phyloP scores from a whole-genome alignment of 176 grass and related monocot species.

The Raddia distichophylla region DNA sequence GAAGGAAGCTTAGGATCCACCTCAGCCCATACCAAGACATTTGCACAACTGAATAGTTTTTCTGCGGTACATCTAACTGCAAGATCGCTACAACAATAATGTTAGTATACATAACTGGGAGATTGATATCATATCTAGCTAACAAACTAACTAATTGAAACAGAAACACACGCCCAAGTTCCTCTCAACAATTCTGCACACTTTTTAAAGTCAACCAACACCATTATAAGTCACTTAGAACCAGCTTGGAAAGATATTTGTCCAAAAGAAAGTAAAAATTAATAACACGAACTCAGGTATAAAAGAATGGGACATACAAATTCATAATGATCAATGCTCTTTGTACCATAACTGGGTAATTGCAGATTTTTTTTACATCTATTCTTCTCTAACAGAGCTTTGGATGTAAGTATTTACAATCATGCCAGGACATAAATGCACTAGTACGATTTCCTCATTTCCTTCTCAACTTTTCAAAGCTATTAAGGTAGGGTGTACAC shows the following conservation, averaged over 20 bases:
- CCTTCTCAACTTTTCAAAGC: background rate
- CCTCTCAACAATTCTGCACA: constrained; percentile 11
- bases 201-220: background rate
- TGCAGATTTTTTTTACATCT: background rate
- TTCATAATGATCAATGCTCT: background rate
- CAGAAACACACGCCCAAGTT: background rate
- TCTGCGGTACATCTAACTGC: constrained; percentile 86
- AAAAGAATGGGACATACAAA: background rate
- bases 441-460: background rate
- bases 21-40: constrained; percentile 75
- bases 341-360: background rate
- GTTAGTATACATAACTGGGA: constrained; percentile 35
- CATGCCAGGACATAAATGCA: background rate
- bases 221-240: background rate
- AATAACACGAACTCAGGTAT: background rate
- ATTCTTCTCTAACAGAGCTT: background rate
- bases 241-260: background rate
- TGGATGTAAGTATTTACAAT: background rate
- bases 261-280: background rate
- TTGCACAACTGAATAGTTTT: constrained; percentile 70
- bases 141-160: constrained; percentile 15
- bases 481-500: background rate
- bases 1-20: constrained; percentile 69
- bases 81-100: constrained; percentile 49
- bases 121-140: background rate